Base-by-base conservation (phyloP, 2,329 filamentous ascomycete species). In the Graphium sp. region DNA sequence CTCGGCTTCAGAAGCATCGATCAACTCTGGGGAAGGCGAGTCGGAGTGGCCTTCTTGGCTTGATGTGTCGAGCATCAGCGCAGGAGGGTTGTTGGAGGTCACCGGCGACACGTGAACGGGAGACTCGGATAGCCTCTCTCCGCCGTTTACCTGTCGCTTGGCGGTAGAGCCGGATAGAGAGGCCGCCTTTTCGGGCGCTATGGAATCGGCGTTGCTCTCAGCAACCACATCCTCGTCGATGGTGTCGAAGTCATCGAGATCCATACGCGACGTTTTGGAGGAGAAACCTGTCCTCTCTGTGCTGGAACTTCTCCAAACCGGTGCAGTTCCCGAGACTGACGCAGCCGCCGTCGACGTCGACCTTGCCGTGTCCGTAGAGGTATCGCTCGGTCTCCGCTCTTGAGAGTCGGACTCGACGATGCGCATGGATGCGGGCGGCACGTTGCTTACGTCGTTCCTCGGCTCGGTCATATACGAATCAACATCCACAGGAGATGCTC, bases 51-150 rank as follows among this genome's bases (percentile, higher is more conserved):
- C 72, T 31, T 77, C 74, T 41, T 77, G 72, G 37, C 75, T 79
- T 8, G 76, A 81, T 5, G 64, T 73, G 47, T 84, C 78, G 14
- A 66, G 65, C 39, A 77, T 66, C 20, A 87, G 64, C 18, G 68
- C 68, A 5, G 77, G 78, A 16, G 69, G 73, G 26, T 69, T 62
- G 46, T 52, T 49, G 40, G 55, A 41, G 26, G 50, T 47, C 8
- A 65, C 47, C 2, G 70, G 70, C 12, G 74, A 76, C 4, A 77
- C 60, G 34, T 74, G 59, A 3, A 76, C 62, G 4, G 76, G 77
- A 4, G 78, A 83, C 46, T 81, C 76, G 6, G 72, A 72, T n/a
- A n/a, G n/a, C n/a, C n/a, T n/a, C n/a, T n/a, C n/a, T n/a, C n/a
- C n/a, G n/a, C n/a, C n/a, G n/a, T n/a, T n/a, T n/a, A n/a, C n/a